Conservation (phyloP, 805 yeast species). For the Kuraishia hungarica region DNA sequence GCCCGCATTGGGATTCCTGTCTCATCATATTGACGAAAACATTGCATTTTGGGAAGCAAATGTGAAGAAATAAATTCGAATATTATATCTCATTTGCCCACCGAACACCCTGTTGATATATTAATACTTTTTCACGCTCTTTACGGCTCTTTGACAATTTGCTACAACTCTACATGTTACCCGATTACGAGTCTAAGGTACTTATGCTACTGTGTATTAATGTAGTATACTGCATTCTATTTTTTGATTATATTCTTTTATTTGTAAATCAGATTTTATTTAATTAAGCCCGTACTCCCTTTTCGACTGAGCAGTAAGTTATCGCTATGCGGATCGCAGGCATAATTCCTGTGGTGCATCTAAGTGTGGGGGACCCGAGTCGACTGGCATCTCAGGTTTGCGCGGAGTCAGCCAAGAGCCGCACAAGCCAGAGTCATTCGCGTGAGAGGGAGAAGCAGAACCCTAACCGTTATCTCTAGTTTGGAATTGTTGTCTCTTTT, state of each 20-base stretch:
- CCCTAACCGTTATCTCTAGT: background rate
- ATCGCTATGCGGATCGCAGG: too few relatives aligned
- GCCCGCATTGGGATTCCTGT: constrained; percentile 52
- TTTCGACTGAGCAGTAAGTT: too few relatives aligned
- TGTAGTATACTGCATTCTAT: background rate
- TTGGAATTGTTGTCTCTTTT: background rate
- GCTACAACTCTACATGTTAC: background rate
- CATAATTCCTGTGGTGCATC: too few relatives aligned
- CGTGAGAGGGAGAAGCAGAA: background rate
- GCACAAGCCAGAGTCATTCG: background rate
- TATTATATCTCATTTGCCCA: background rate
- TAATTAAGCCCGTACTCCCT: too few relatives aligned
- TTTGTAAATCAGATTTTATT: background rate
- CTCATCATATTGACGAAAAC: constrained; percentile 44
- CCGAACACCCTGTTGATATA: background rate
- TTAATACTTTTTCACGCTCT: background rate
- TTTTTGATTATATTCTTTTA: background rate
- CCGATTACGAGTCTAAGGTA: background rate
- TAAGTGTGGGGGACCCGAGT: background rate
- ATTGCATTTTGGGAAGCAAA: constrained; percentile 42
- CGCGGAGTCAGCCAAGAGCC: background rate
- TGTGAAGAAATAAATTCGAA: background rate
- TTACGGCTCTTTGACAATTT: background rate
- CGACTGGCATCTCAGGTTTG: background rate
- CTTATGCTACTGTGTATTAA: background rate